Conservation (phyloP, 768 basidiomycete species). For the Kwoniella dejecticola region DNA sequence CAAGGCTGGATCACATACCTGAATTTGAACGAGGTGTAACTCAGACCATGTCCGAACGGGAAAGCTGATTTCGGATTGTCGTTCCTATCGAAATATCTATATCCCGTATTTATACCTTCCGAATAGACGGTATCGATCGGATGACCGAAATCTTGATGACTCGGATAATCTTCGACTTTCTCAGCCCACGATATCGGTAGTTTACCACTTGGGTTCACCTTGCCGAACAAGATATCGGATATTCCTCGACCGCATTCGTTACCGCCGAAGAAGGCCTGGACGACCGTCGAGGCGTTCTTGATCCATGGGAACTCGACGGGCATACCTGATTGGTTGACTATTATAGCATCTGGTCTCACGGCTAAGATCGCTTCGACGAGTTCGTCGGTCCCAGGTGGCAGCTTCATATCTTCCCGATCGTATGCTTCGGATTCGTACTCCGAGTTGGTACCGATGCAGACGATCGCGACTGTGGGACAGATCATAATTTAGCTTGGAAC, state of each 20-base stretch:
- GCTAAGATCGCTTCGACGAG: conserved; percentile 45
- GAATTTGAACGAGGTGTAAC: conserved; percentile 47
- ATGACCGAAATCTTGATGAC: conserved; percentile 30
- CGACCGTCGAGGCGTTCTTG: conserved; percentile 60
- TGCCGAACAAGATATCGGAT: conserved; percentile 51
- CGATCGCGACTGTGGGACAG: conserved; percentile 58
- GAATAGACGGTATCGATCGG: conserved; percentile 38
- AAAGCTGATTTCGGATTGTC: conserved; percentile 34
- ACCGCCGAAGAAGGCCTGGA: conserved; percentile 60
- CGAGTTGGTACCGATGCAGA: conserved; percentile 64
- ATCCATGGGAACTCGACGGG: conserved; percentile 74
- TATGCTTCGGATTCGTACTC: conserved; percentile 78
- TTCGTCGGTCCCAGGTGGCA: conserved; percentile 41
- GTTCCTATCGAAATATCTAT: conserved; percentile 51
- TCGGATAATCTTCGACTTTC: conserved; percentile 27
- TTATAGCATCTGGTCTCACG: conserved; percentile 37
- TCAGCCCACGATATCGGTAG: conserved; percentile 37
- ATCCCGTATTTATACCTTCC: conserved; percentile 53
- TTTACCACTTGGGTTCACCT: conserved; percentile 45
- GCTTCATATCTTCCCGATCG: conserved; percentile 67
- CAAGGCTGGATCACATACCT: conserved; percentile 21
- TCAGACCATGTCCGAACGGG: conserved; percentile 52
- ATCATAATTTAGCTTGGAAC: background rate
- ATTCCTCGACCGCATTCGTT: conserved; percentile 50
- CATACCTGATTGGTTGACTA: conserved; percentile 43